Evolutionary conservation across 495 filamentous ascomycete species (phyloP), one percentile per base, ranked within the genome.

Genomic region (Penicillium silybi): DNA sequence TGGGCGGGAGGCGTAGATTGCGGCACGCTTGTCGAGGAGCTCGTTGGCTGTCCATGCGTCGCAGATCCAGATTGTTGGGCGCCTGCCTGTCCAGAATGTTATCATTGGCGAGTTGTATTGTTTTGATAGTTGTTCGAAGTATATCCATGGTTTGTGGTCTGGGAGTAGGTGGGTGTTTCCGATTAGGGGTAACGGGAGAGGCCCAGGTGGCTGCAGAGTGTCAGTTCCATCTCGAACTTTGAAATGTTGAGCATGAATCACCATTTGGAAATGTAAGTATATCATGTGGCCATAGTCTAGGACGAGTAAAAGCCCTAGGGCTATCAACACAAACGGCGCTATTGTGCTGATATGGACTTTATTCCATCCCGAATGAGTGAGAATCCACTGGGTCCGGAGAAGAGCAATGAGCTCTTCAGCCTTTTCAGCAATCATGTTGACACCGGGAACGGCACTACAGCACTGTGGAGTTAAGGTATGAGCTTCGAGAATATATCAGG

Each of bases 11-110:
- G 55, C 57, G 44, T 65, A 69, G 26, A 57, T 65, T 5, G 49
- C 52, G 22, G 56, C 54, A 6, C 66, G 61, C 42, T 67, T 64
- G 41, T 56, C 61, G n/a, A 69, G 54, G 9, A 67, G 48, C 62
- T 85, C 82, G n/a, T 74, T 80, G 0, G 83, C 82, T 13, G 70
- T 56, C 81, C 81, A 83, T 0, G 80, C 81, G 55, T 86, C 81
- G 59, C 84, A 83, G 50, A 83, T 79, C 82, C 83, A 86, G 13
- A 86, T 72, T 0, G 81, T 85, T 0, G 83, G 82, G 42, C 79
- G 82, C 6, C 83, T 65, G 29, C 83, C 82, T 37, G 83, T 80
- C 83, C 82, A 78, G 53, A 82, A 80, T 1, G 83, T 86, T n/a
- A 86, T 52, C 18, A 54, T 50, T 17, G 56, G 47, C 4, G 56